Conservation (phyloP, 2,329 filamentous ascomycete species). For the Tolypocladium paradoxum region DNA sequence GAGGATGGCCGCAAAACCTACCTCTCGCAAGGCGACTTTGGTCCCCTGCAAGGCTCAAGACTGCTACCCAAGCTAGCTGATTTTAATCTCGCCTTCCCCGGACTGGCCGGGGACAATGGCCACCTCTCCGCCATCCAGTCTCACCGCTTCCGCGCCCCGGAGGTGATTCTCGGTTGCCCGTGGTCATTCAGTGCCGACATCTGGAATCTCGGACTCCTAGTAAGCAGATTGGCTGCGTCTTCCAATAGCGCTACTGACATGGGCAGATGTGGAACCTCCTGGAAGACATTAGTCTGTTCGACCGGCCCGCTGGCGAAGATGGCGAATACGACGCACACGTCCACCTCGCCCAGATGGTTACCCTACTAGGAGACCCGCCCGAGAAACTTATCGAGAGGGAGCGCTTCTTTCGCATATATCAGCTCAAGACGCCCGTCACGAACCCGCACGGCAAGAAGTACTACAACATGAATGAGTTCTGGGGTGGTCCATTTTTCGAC, state of each 20-base stretch:
- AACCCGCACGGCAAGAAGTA: conserved; percentile 2
- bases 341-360: conserved; percentile 11
- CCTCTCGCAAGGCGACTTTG: conserved; percentile 9
- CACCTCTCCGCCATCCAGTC: conserved; percentile 11
- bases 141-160: conserved; percentile 12
- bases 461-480: conserved; percentile 11
- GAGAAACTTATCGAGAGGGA: conserved; percentile 6
- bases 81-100: conserved; percentile 8
- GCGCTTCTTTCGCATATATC: conserved; percentile 5
- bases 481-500: conserved; percentile 10
- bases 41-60: conserved; percentile 3
- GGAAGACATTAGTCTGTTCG: conserved; percentile 9
- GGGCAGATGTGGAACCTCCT: conserved; percentile 14
- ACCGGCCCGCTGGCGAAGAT: conserved; percentile 6
- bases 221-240: neutral
- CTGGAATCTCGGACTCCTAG: conserved; percentile 11
- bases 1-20: conserved; percentile 7
- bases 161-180: conserved; percentile 12
- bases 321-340: conserved; percentile 13
- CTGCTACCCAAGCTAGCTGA: conserved; percentile 9
- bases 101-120: conserved; percentile 1
- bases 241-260: neutral
- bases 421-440: neutral
- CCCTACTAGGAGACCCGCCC: conserved; percentile 9
- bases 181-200: conserved; percentile 11